phyloP scores from a whole-genome alignment of 306 rosid species.

The Rosa persica region DNA sequence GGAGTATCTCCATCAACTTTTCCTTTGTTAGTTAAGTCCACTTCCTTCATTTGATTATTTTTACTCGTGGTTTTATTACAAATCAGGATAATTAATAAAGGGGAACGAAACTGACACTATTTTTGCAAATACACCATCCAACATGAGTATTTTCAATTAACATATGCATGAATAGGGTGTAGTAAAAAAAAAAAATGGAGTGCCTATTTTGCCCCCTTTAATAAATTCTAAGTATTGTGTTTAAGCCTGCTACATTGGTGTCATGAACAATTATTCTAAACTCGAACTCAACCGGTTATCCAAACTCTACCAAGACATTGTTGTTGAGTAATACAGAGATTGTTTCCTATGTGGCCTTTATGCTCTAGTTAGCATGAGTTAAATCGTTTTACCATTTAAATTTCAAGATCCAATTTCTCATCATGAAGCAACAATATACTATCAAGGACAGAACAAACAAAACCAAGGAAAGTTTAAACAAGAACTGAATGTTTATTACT shows the following conservation, averaged over 20 bases:
- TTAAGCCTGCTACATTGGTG: neutral
- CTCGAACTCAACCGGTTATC: neutral
- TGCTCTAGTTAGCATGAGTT: neutral
- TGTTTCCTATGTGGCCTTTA: neutral
- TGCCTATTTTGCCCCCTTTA: neutral
- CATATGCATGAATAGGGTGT: no score
- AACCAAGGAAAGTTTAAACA: neutral
- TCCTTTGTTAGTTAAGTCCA: no score
- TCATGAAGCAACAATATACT: neutral
- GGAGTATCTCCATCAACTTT: constrained; percentile 56
- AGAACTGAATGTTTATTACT: neutral
- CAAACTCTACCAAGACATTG: neutral
- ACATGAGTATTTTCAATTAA: no score
- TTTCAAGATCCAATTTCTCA: neutral
- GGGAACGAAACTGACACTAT: no score
- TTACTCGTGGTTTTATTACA: no score
- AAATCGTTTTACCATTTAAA: neutral
- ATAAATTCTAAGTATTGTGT: neutral
- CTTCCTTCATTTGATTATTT: no score
- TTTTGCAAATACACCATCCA: no score
- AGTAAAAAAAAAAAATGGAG: neutral
- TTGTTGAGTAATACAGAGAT: neutral
- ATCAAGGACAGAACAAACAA: neutral
- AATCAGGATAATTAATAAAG: no score
- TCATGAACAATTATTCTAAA: neutral